Evolutionary conservation across 2,329 filamentous ascomycete species (phyloP), one percentile per base, ranked within the genome.

Genomic region (Esteya vermicola): DNA sequence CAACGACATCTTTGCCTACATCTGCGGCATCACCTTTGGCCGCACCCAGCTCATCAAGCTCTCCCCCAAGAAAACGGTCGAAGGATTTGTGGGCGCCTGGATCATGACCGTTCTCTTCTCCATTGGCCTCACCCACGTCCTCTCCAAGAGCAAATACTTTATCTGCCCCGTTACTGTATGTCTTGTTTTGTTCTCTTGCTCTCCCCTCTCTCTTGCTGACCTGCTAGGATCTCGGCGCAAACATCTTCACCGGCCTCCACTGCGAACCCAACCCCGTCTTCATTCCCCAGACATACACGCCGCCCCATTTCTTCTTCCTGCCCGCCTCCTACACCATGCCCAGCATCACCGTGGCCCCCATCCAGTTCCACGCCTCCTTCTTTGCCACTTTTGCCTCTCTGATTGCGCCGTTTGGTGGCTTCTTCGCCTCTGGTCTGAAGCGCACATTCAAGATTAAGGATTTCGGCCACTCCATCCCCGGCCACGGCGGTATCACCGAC

Each of bases 391-490:
- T 98, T 54, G 91, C 91, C 35, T 96, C 89, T 4, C 72, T 98
- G 28, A 94, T 98, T 52, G 91, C 91, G 9, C 91, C 91, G 3
- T 98, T 98, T 54, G 91, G 91, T 42, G 91, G 91, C 23, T 98
- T 98, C 72, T 98, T 98, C 57, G 91, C 91, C 5, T 95, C 88
- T 3, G 91, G 91, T 1, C 72, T 98, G 43, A 98, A 98, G 73
- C 84, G 91, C 23, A 95, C 89, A 4, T 98, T 98, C 68, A 96
- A 98, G 67, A 93, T 98, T 70, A 98, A 98, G 70, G 91, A 98
- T 64, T 98, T 98, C 63, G 91, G 91, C 50, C 85, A 98, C 61
- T 93, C 86, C 2, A 98, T 98, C 51, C 91, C 91, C 2, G 91
- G 91, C 19, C 91, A 98, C 54, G 91, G 91, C 45, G 91, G 91